These are phyloP conservation scores for Oryza officinalis DNA, from an alignment of 176 grass and related monocot genomes.

Conservation along the genomic window DNA sequence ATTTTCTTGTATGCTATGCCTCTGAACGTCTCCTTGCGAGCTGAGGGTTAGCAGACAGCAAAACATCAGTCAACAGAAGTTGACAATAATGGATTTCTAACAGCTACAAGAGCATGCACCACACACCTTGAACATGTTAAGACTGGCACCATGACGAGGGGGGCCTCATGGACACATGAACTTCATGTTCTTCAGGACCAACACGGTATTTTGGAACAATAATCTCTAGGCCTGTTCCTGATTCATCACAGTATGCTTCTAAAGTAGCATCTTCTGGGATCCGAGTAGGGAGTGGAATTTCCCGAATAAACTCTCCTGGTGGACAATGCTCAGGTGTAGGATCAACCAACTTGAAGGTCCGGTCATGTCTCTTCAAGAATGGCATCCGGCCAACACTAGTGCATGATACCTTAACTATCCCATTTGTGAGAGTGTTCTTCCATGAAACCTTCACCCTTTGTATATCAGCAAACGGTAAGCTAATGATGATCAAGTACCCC, in stretches of 20 bases:
- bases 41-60: conserved; percentile 47
- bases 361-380: conserved; percentile 79
- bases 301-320: conserved; percentile 87
- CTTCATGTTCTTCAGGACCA: conserved; percentile 97
- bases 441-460: conserved; percentile 91
- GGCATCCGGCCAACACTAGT: conserved; percentile 63
- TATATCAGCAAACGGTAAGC: conserved; percentile 80
- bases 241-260: conserved; percentile 83
- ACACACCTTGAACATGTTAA: conserved; percentile 52
- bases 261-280: conserved; percentile 90
- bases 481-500: conserved; percentile 91
- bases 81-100: conserved; percentile 26
- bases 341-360: conserved; percentile 79
- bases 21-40: conserved; percentile 31
- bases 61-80: conserved; percentile 38
- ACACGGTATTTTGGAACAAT: conserved; percentile 77
- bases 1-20: conserved; percentile 27
- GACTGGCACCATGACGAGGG: conserved; percentile 68
- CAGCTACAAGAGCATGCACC: conserved; percentile 23
- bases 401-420: conserved; percentile 80
- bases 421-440: conserved; percentile 85
- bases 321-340: conserved; percentile 89
- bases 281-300: conserved; percentile 74
- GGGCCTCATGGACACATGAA: conserved; percentile 83
- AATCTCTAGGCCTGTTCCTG: conserved; percentile 82